Evolutionary conservation across 179 eudicot genomes (phyloP).

Genomic region (Spergularia azorica): DNA sequence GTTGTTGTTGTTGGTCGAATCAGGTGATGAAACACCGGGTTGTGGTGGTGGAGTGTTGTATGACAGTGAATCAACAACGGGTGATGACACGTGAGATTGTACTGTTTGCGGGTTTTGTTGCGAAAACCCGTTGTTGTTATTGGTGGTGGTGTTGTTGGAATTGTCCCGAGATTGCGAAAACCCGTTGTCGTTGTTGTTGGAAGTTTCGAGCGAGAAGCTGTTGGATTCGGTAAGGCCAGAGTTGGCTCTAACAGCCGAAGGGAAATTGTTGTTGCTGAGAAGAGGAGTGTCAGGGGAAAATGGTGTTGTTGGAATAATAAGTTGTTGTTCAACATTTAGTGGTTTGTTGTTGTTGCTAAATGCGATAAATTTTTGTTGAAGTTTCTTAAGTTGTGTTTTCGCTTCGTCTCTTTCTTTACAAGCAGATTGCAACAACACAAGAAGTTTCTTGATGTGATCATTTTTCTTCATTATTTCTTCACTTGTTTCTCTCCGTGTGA

Average conservation of each 20-base stretch:
- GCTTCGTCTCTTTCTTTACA: conserved; percentile 82
- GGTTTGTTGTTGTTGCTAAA: conserved; percentile 25
- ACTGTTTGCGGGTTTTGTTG: not conserved
- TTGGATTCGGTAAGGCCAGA: conserved; percentile 38
- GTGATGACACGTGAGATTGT: conserved; percentile 30
- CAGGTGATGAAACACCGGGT: conserved; percentile 29
- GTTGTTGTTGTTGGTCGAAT: conserved; percentile 15
- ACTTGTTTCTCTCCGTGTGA: conserved; percentile 45
- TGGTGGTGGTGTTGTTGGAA: not conserved
- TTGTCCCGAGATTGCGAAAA: no score
- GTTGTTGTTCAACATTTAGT: conserved; percentile 4
- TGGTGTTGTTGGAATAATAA: not conserved
- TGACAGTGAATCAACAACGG: conserved; percentile 28
- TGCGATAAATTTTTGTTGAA: conserved; percentile 29
- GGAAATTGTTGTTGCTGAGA: conserved; percentile 15
- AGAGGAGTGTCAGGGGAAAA: conserved; percentile 35
- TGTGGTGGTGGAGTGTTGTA: conserved; percentile 6
- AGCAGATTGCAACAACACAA: conserved; percentile 48
- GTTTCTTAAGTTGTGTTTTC: conserved; percentile 42
- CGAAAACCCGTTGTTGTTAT: not conserved
- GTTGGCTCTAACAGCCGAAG: conserved; percentile 3
- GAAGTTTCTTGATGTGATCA: conserved; percentile 46
- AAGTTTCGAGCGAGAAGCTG: conserved; percentile 35
- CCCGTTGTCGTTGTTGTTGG: conserved; percentile 30
- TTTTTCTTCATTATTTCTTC: conserved; percentile 51